Conservation (phyloP, 2,329 filamentous ascomycete genomes). For the Aspergillus uvarum region DNA sequence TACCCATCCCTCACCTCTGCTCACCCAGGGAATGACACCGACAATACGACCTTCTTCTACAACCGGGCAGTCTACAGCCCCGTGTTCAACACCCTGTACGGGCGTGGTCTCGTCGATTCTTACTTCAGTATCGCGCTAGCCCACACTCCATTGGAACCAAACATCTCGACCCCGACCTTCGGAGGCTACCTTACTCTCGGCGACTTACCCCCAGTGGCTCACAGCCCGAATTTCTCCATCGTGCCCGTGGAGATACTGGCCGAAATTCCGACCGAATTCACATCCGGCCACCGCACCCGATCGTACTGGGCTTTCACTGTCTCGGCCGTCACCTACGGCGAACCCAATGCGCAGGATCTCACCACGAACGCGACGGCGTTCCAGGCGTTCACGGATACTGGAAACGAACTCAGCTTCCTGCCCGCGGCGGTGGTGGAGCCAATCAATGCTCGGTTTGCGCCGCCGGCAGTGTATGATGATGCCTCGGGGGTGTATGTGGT, state of each 20-base stretch:
- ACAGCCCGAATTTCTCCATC: conserved; percentile 33
- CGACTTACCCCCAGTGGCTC: conserved; percentile 48
- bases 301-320: conserved; percentile 43
- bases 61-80: conserved; percentile 47
- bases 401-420: conserved; percentile 38
- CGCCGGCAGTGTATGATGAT: conserved; percentile 39
- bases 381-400: conserved; percentile 45
- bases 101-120: conserved; percentile 43
- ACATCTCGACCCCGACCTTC: conserved; percentile 18
- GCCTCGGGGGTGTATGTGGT: conserved; percentile 39
- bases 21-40: conserved; percentile 21
- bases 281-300: conserved; percentile 26
- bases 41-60: conserved; percentile 23
- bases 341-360: conserved; percentile 1
- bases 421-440: conserved; percentile 40
- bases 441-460: conserved; percentile 45
- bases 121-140: conserved; percentile 53
- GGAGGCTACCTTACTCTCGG: conserved; percentile 52
- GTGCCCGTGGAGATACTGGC: conserved; percentile 38
- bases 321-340: conserved; percentile 29
- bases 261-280: conserved; percentile 24
- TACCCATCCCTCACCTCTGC: conserved; percentile 52
- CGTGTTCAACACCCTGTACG: conserved; percentile 52
- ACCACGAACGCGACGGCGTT: conserved; percentile 33
- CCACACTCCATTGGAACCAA: conserved; percentile 23